A percentile compares a stretch with the other conserved stretches of the same genome.
These are phyloP conservation scores for Dictyostelium purpureum DNA, from an alignment of 78 protist species.

Conservation along the genomic window DNA sequence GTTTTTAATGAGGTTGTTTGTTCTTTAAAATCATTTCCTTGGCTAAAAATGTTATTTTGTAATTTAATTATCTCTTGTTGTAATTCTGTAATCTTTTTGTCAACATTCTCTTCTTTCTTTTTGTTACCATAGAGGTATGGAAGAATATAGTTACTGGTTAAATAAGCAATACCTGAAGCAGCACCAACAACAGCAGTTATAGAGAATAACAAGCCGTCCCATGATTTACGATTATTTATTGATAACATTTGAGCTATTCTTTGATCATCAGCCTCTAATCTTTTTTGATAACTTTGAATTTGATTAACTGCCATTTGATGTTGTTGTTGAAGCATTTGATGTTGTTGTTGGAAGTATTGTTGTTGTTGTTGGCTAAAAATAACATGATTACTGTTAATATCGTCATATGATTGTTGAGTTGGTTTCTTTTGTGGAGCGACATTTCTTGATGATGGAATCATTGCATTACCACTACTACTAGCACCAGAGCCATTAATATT, in stretches of 20 bases:
- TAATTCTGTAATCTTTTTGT: conserved; percentile 17
- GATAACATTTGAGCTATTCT: conserved; percentile 11
- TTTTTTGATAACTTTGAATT: conserved; percentile 10
- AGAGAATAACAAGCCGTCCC: conserved; percentile 39
- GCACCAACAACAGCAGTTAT: conserved; percentile 63
- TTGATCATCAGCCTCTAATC: conserved; percentile 11
- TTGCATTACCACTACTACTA: not conserved
- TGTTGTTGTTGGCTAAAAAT: conserved; percentile 34
- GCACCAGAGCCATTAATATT: not conserved
- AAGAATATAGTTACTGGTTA: conserved; percentile 34
- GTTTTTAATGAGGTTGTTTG: conserved; percentile 3
- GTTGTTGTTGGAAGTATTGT: not conserved
- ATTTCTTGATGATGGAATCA: not conserved
- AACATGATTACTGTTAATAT: not conserved
- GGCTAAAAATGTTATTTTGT: conserved; percentile 16
- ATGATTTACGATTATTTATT: conserved; percentile 5
- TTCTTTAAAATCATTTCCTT: conserved; percentile 26
- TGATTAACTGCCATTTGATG: conserved; percentile 5
- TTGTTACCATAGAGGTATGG: conserved; percentile 23
- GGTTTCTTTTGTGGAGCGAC: not conserved
- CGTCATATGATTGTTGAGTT: not conserved
- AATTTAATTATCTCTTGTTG: conserved; percentile 22
- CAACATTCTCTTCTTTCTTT: not conserved
- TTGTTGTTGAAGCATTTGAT: conserved; percentile 28
- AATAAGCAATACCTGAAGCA: conserved; percentile 49